These are phyloP conservation scores for Chamaecyparis obtusa DNA, from an alignment of 75 land plant species.

Conservation along the genomic window DNA sequence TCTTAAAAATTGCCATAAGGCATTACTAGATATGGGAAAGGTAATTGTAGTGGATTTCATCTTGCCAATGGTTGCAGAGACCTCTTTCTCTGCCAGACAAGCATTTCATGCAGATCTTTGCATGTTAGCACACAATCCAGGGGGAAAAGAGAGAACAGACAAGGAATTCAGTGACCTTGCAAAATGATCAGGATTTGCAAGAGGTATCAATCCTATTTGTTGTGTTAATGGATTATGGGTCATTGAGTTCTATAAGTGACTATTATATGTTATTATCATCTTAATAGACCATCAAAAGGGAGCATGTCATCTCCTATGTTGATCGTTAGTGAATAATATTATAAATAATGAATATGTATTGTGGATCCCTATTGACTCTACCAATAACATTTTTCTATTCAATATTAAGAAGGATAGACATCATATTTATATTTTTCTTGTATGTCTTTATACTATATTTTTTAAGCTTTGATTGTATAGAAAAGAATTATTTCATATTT, in stretches of 20 bases:
- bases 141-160: conserved; percentile 32
- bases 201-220: conserved; percentile 1
- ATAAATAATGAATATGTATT: too few species aligned
- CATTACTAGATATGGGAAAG: conserved; percentile 32
- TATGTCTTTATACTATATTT: too few species aligned
- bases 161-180: conserved; percentile 17
- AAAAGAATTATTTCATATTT: too few species aligned
- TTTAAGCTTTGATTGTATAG: too few species aligned
- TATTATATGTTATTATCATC: too few species aligned
- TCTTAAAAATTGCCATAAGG: conserved; percentile 33
- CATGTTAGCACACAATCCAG: conserved; percentile 31
- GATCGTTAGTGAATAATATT: too few species aligned
- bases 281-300: too few species aligned
- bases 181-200: conserved; percentile 26
- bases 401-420: too few species aligned
- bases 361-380: too few species aligned
- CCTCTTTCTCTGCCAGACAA: conserved; percentile 7
- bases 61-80: conserved; percentile 14
- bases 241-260: conserved; percentile 13
- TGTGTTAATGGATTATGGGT: conserved; percentile 10
- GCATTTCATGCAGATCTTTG: conserved; percentile 24
- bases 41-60: conserved; percentile 34
- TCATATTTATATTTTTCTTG: too few species aligned
- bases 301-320: too few species aligned
- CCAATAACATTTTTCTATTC: too few species aligned